Evolutionary conservation across 805 yeast genomes (phyloP), one percentile per base, ranked within the genome.

Genomic region (Saccharomycopsis babjevae): DNA sequence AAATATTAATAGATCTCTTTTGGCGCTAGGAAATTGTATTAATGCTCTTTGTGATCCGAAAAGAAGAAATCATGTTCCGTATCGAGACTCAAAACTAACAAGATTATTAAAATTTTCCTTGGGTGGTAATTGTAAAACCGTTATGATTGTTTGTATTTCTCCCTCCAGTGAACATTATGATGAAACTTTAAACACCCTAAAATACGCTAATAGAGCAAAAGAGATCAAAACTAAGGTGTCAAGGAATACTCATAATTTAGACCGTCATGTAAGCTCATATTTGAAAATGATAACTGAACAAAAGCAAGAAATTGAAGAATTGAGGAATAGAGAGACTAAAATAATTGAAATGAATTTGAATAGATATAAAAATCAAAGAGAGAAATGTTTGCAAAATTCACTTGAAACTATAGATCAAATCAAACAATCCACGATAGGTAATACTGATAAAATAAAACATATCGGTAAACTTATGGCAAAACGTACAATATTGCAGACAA

Each of bases 101-200:
- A 75, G 98, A 65, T 76, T 93, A 57, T 78, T 93, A 60, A 90
- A 92, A 70, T 90, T 89, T 69, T 91, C 97, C 0, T 75, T 93
- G 15, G 97, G 97, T 2, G 97, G 97, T 0, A 89, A 90, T 69
- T 93, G 98, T 73, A 87, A 88, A 70, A 93, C 98, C 0, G 92
- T 90, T 4, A 93, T 93, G 98, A 89, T 93, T 66, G 97, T 91
- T 1, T 93, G 98, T 72, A 81, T 93, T 2, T 86, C 96, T 3
- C 97, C 97, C 0, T 87, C 91, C 62, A 82, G 88, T 36, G 79
- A 77, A 54, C 97, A 93, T 71, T 91, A 90, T 71, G 98, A 93
- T 69, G 98, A 93, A 69, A 92, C 98, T 0, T 76, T 89, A 58
- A 93, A 93, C 70, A 89, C 97, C 0, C 78, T 93, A 63, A 89